phyloP scores from a whole-genome alignment of 2,329 filamentous ascomycete genomes.

The Elsinoe necatrix region DNA sequence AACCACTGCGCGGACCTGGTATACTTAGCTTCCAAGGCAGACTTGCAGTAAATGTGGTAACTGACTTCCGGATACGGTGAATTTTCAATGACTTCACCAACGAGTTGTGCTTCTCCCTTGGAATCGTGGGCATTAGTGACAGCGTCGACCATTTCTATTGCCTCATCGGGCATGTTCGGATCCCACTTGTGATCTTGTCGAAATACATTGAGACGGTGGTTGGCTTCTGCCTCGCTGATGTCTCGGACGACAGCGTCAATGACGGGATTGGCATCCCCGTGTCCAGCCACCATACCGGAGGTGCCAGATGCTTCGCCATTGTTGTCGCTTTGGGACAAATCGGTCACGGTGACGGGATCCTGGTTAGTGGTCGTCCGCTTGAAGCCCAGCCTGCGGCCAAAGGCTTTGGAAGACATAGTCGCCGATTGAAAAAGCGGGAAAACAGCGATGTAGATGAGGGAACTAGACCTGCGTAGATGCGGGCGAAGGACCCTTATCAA shows the following conservation, averaged over 20 bases:
- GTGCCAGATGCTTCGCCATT: conserved; percentile 14
- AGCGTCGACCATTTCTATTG: conserved; percentile 52
- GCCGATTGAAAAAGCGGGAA: neutral
- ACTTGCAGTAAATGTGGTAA: neutral
- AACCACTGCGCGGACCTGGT: conserved; percentile 48
- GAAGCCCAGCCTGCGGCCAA: conserved; percentile 22
- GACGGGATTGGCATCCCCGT: conserved; percentile 18
- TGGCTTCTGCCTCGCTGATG: conserved; percentile 24
- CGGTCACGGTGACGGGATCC: conserved; percentile 15
- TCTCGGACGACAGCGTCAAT: conserved; percentile 18
- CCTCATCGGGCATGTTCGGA: conserved; percentile 56
- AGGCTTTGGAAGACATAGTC: conserved; percentile 16
- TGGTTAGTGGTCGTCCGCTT: conserved; percentile 22
- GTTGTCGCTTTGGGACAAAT: conserved; percentile 15
- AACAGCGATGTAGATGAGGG: neutral
- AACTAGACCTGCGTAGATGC: neutral
- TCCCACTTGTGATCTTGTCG: conserved; percentile 56
- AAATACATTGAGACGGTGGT: conserved; percentile 43
- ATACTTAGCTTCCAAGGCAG: neutral
- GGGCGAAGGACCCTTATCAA: neutral
- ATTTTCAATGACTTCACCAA: conserved; percentile 55
- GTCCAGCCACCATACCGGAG: conserved; percentile 19
- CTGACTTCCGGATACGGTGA: conserved; percentile 59
- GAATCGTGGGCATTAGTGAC: conserved; percentile 48
- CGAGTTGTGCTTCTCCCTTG: conserved; percentile 49